Conservation (phyloP, 192 early-diverging fungal genomes). For the Coemansia sp. region DNA sequence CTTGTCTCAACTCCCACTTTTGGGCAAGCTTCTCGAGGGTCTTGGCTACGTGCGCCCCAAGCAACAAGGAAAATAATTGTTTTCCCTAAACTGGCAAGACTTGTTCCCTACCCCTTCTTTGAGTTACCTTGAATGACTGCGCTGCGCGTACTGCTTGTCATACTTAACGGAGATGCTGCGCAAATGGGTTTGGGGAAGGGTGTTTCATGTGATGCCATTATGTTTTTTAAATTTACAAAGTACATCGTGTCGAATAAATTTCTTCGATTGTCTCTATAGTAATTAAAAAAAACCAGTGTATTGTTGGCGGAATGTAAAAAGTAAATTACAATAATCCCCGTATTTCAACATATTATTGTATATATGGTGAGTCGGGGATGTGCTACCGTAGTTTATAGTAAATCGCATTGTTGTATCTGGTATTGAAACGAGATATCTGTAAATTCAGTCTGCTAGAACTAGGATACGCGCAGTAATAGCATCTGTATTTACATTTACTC, state of each 20-base stretch:
- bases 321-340: not conserved
- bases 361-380: not conserved
- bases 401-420: not conserved
- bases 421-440: not conserved
- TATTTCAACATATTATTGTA: not conserved
- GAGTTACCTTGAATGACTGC: not conserved
- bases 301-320: not conserved
- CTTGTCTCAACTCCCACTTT: slow-evolving; percentile 24
- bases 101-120: not conserved
- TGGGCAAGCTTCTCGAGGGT: slow-evolving; percentile 36
- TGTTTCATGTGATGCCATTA: slow-evolving; percentile 5
- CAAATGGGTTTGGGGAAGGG: not conserved
- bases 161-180: not conserved
- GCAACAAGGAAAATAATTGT: not conserved
- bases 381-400: not conserved
- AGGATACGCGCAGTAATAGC: not conserved
- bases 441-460: not conserved
- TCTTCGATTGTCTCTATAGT: not conserved
- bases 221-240: not conserved
- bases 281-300: not conserved
- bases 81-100: not conserved
- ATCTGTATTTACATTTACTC: too few relatives aligned
- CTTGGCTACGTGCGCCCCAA: slow-evolving; percentile 43
- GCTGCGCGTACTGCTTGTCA: slow-evolving; percentile 5
- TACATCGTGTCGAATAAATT: not conserved